phyloP scores from a whole-genome alignment of 108 stramenopile species.

The Cyclotella baltica region DNA sequence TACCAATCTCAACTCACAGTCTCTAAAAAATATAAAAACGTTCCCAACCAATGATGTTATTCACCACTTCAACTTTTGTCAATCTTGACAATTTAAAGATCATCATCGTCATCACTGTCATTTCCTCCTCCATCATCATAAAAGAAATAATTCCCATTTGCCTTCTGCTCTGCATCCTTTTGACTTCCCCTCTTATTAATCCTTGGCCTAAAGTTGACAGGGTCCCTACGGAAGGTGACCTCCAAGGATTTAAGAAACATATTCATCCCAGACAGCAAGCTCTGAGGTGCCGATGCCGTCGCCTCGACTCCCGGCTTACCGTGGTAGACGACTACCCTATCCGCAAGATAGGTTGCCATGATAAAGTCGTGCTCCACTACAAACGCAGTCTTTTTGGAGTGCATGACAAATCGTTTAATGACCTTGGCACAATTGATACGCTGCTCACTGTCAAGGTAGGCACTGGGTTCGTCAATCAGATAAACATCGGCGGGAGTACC shows the following conservation, averaged over 20 bases:
- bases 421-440: conserved; percentile 98
- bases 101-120: conserved; percentile 67
- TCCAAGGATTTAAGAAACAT: conserved; percentile 95
- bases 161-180: conserved; percentile 98
- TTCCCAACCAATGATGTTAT: too few relatives aligned
- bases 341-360: conserved; percentile 99
- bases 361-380: conserved; percentile 99
- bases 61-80: too few relatives aligned
- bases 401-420: conserved; percentile 99
- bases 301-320: conserved; percentile 96
- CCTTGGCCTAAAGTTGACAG: conserved; percentile 96
- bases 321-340: conserved; percentile 97
- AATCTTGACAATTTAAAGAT: too few relatives aligned
- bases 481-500: conserved; percentile 98
- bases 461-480: conserved; percentile 99
- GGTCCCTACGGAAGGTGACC: conserved; percentile 99
- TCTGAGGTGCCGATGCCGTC: conserved; percentile 95
- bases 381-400: conserved; percentile 98
- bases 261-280: conserved; percentile 97
- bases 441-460: conserved; percentile 99
- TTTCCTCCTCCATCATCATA: conserved; percentile 89
- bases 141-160: conserved; percentile 97
- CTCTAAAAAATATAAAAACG: too few relatives aligned
- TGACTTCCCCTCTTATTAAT: conserved; percentile 96
- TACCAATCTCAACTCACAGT: too few relatives aligned